A percentile compares a stretch with the other conserved stretches of the same genome.
Conservation (phyloP, 2,329 filamentous ascomycete species). For the Penicillium sp. region DNA sequence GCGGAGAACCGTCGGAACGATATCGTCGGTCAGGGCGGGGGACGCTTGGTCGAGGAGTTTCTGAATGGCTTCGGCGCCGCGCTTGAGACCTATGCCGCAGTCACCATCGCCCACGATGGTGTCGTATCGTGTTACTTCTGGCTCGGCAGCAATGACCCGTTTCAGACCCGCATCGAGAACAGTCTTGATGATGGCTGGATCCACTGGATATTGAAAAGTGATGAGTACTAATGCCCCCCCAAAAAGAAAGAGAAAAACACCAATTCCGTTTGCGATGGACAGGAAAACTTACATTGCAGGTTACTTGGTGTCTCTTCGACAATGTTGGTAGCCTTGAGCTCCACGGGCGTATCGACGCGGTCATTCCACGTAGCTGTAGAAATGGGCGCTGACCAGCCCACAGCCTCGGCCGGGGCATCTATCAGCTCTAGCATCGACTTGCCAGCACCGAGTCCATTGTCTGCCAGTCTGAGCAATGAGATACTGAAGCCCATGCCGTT, state of each 20-base stretch:
- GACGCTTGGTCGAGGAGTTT: slow-evolving; percentile 36
- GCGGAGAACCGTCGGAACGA: slow-evolving; percentile 53
- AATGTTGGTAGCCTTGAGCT: slow-evolving; percentile 37
- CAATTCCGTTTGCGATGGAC: no score
- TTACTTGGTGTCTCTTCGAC: slow-evolving; percentile 48
- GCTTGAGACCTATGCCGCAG: slow-evolving; percentile 78
- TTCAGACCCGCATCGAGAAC: slow-evolving; percentile 52
- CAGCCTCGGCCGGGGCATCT: slow-evolving; percentile 61
- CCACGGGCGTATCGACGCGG: slow-evolving; percentile 38
- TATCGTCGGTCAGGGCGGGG: slow-evolving; percentile 49
- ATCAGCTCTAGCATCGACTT: slow-evolving; percentile 58
- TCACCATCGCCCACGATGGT: slow-evolving; percentile 87
- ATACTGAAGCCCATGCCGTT: slow-evolving; percentile 68
- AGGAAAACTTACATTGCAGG: slow-evolving; percentile 41
- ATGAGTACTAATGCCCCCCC: background rate
- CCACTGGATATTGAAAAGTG: slow-evolving; percentile 37
- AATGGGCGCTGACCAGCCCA: slow-evolving; percentile 61
- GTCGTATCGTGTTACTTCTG: slow-evolving; percentile 61
- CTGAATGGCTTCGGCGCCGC: slow-evolving; percentile 66
- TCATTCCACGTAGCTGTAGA: slow-evolving; percentile 54
- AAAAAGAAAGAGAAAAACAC: no score
- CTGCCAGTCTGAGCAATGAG: slow-evolving; percentile 57
- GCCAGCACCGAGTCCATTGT: slow-evolving; percentile 51
- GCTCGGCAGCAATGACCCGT: slow-evolving; percentile 57
- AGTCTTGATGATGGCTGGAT: slow-evolving; percentile 46